phyloP scores from a whole-genome alignment of 2,329 filamentous ascomycete genomes.

The Chaetomium strumarium region DNA sequence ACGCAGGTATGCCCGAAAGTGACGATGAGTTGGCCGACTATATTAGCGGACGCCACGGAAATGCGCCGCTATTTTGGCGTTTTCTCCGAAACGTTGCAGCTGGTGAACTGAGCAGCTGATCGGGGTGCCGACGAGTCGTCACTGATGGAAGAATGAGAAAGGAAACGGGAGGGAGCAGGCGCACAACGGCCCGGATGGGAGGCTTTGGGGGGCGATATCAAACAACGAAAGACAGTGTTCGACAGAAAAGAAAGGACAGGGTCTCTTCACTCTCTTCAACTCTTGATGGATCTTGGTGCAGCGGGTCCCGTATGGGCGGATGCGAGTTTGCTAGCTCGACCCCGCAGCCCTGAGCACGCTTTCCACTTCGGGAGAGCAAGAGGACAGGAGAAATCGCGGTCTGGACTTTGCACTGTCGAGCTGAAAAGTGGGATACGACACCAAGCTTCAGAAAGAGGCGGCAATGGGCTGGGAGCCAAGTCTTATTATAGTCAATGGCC shows the following conservation, averaged over 20 bases:
- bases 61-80: neutral
- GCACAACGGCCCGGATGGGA: too few relatives aligned
- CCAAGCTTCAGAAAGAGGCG: too few relatives aligned
- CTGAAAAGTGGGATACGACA: too few relatives aligned
- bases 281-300: neutral
- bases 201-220: neutral
- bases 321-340: slow-evolving; percentile 8
- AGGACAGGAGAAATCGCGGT: too few relatives aligned
- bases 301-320: slow-evolving; percentile 4
- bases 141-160: neutral
- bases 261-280: neutral
- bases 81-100: neutral
- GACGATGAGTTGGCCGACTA: neutral
- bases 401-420: too few relatives aligned
- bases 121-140: neutral
- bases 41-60: slow-evolving; percentile 9
- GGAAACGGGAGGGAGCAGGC: too few relatives aligned
- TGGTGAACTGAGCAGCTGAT: neutral
- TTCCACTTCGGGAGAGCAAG: too few relatives aligned
- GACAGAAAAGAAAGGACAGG: neutral
- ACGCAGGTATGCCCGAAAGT: slow-evolving; percentile 12
- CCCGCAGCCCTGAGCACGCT: slow-evolving; percentile 3
- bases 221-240: neutral
- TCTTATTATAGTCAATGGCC: too few relatives aligned
- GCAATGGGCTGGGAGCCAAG: too few relatives aligned